Conservation (phyloP, 2,329 filamentous ascomycete genomes). For the Claviceps monticola region DNA sequence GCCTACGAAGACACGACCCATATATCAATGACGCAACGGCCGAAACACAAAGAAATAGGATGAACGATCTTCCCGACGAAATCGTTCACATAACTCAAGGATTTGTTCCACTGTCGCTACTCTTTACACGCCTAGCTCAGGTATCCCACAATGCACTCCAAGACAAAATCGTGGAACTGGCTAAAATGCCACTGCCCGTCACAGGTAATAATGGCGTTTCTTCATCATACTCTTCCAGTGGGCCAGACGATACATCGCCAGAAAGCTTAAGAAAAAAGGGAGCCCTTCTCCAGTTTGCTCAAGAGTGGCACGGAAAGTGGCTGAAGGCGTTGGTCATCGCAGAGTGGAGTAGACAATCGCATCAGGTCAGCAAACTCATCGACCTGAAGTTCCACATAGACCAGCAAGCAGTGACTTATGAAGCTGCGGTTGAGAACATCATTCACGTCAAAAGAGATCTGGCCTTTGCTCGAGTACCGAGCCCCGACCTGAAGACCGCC, state of each 20-base stretch:
- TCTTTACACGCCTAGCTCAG: slow-evolving; percentile 70
- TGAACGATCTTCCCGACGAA: slow-evolving; percentile 47
- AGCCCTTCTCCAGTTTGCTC: slow-evolving; percentile 60
- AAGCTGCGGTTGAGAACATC: slow-evolving; percentile 45
- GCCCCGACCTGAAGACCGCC: slow-evolving; percentile 83
- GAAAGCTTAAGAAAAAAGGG: slow-evolving; percentile 67
- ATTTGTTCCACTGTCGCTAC: slow-evolving; percentile 60
- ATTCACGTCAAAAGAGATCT: slow-evolving; percentile 62
- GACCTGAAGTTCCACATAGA: slow-evolving; percentile 69
- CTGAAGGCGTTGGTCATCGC: slow-evolving; percentile 85
- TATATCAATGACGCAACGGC: neutral
- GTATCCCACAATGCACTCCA: slow-evolving; percentile 67
- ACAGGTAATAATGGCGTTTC: slow-evolving; percentile 36
- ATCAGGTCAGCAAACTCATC: slow-evolving; percentile 73
- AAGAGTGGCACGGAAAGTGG: slow-evolving; percentile 72
- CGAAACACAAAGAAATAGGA: slow-evolving; percentile 13
- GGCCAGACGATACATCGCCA: slow-evolving; percentile 40
- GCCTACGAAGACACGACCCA: neutral
- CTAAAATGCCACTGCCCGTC: slow-evolving; percentile 48
- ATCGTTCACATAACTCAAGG: slow-evolving; percentile 59
- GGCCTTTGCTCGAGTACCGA: slow-evolving; percentile 60
- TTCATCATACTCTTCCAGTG: slow-evolving; percentile 13
- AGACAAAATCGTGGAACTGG: slow-evolving; percentile 55
- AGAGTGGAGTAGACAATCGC: slow-evolving; percentile 73
- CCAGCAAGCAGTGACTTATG: slow-evolving; percentile 46